These are phyloP conservation scores for Serpula lacrymans DNA, from an alignment of 768 basidiomycete species.

Conservation along the genomic window DNA sequence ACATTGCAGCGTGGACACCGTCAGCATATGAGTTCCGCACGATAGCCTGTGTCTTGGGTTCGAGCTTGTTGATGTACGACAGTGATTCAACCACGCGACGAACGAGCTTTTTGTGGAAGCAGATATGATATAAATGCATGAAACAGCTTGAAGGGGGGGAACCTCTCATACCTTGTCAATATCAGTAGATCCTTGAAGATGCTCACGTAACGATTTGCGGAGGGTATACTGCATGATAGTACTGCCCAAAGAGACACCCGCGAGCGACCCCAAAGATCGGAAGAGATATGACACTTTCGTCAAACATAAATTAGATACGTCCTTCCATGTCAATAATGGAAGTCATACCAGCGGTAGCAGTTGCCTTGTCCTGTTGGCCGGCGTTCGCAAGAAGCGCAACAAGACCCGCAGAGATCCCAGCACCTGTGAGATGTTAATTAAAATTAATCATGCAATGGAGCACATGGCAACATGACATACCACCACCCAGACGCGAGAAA, in stretches of 20 bases:
- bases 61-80: slow-evolving; percentile 42
- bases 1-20: slow-evolving; percentile 46
- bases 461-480: slow-evolving; percentile 10
- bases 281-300: slow-evolving; percentile 59
- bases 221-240: slow-evolving; percentile 54
- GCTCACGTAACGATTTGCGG: slow-evolving; percentile 37
- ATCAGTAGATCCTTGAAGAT: slow-evolving; percentile 40
- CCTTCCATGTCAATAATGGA: background rate
- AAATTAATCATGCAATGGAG: background rate
- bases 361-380: slow-evolving; percentile 57
- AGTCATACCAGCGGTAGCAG: slow-evolving; percentile 55
- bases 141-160: background rate
- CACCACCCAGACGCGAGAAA: slow-evolving; percentile 37
- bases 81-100: slow-evolving; percentile 49
- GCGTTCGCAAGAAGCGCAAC: slow-evolving; percentile 64
- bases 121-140: background rate
- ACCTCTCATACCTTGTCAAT: slow-evolving; percentile 47
- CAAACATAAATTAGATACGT: too few species aligned
- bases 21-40: slow-evolving; percentile 22
- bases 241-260: slow-evolving; percentile 55
- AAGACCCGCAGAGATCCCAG: slow-evolving; percentile 52
- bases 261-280: slow-evolving; percentile 57
- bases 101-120: slow-evolving; percentile 35
- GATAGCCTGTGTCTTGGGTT: slow-evolving; percentile 26
- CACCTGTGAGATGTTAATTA: slow-evolving; percentile 30